phyloP scores from a whole-genome alignment of 345 rosid genomes.

The Gossypium mustelinum region DNA sequence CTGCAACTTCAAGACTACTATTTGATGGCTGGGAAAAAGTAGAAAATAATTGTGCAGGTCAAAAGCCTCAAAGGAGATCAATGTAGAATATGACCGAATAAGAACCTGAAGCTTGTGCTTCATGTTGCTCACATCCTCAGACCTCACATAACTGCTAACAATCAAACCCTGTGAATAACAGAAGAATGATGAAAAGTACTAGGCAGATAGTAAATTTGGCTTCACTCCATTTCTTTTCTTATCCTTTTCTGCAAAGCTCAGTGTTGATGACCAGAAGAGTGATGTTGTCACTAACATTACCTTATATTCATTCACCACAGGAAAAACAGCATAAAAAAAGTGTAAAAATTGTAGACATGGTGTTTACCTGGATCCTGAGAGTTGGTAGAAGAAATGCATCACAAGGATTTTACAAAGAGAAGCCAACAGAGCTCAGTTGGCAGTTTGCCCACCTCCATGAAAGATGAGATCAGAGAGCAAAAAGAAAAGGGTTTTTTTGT shows the following conservation, averaged over 20 bases:
- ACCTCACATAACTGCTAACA: not conserved
- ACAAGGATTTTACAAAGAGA: slow-evolving; percentile 78
- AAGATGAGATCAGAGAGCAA: not conserved
- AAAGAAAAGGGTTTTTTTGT: not conserved
- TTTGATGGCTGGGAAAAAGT: not conserved
- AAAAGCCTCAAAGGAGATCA: not conserved
- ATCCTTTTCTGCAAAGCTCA: no score
- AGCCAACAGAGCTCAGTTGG: slow-evolving; percentile 76
- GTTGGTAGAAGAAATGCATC: slow-evolving; percentile 18
- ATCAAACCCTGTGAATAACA: slow-evolving; percentile 1
- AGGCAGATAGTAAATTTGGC: not conserved
- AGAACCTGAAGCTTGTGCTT: not conserved
- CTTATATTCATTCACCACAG: not conserved
- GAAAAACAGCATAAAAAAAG: not conserved
- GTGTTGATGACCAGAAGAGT: not conserved
- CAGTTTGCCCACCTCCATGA: slow-evolving; percentile 83
- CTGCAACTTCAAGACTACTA: not conserved
- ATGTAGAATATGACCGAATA: not conserved
- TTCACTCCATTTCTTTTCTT: not conserved
- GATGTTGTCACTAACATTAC: not conserved
- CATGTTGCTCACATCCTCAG: not conserved
- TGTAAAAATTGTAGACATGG: not conserved
- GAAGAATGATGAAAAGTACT: slow-evolving; percentile 12
- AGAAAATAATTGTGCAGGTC: not conserved
- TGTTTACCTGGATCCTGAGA: slow-evolving; percentile 25